Percentiles rank a stretch among this genome's conserved stretches.
phyloP scores from a whole-genome alignment of 225 moss, liverwort and hornwort genomes.

The Anthoceros angustus region DNA sequence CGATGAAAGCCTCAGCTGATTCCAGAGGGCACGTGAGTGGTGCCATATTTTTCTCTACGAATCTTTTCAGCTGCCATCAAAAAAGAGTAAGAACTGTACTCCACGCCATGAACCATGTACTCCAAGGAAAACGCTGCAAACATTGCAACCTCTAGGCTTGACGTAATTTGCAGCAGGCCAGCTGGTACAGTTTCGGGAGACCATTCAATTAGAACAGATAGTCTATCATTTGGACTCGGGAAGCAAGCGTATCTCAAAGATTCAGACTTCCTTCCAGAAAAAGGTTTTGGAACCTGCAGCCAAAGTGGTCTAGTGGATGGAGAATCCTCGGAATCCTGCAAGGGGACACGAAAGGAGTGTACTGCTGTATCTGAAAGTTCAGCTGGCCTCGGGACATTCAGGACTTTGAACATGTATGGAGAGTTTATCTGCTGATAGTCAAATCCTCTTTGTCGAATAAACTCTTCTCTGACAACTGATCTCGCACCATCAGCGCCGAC shows the following conservation, averaged over 20 bases:
- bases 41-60: slow-evolving; percentile 41
- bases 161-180: slow-evolving; percentile 31
- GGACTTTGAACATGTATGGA: slow-evolving; percentile 37
- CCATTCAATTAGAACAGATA: slow-evolving; percentile 41
- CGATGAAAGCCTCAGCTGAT: slow-evolving; percentile 42
- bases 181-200: slow-evolving; percentile 25
- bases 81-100: background rate
- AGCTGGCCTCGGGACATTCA: slow-evolving; percentile 25
- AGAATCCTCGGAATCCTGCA: slow-evolving; percentile 22
- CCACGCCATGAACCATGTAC: background rate
- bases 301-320: slow-evolving; percentile 13
- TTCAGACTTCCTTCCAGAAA: slow-evolving; percentile 19
- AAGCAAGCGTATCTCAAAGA: slow-evolving; percentile 38
- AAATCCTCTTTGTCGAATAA: slow-evolving; percentile 34
- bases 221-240: slow-evolving; percentile 28
- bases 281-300: slow-evolving; percentile 28
- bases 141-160: slow-evolving; percentile 20
- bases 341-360: slow-evolving; percentile 36
- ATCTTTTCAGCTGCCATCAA: slow-evolving; percentile 31
- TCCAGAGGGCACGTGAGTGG: slow-evolving; percentile 33
- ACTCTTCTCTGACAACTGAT: slow-evolving; percentile 30
- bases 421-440: slow-evolving; percentile 43
- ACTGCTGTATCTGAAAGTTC: slow-evolving; percentile 35
- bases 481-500: slow-evolving; percentile 43
- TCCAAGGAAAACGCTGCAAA: background rate